phyloP scores from a whole-genome alignment of 768 basidiomycete genomes.

The Collybia sp. region DNA sequence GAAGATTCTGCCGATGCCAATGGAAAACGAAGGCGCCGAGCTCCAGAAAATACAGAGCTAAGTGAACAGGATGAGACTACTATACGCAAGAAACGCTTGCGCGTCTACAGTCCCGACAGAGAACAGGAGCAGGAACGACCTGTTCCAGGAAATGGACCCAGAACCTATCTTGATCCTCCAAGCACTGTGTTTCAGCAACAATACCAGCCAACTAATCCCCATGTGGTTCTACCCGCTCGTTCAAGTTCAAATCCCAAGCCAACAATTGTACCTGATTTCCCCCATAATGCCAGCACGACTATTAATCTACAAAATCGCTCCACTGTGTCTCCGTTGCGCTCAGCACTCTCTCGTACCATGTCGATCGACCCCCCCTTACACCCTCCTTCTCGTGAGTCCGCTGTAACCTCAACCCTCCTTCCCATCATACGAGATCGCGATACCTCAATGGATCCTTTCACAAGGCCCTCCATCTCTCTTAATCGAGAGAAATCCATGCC shows the following conservation, averaged over 20 bases:
- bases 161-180: slow-evolving; percentile 54
- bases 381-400: slow-evolving; percentile 31
- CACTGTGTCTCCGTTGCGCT: slow-evolving; percentile 40
- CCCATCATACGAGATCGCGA: slow-evolving; percentile 29
- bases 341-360: slow-evolving; percentile 53
- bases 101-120: slow-evolving; percentile 45
- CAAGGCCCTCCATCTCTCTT: slow-evolving; percentile 15
- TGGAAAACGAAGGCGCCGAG: slow-evolving; percentile 52
- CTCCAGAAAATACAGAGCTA: slow-evolving; percentile 22
- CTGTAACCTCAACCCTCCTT: slow-evolving; percentile 35
- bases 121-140: slow-evolving; percentile 21
- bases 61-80: slow-evolving; percentile 25
- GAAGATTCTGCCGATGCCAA: slow-evolving; percentile 41
- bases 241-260: slow-evolving; percentile 13
- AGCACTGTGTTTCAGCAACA: slow-evolving; percentile 33
- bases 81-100: slow-evolving; percentile 46
- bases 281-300: slow-evolving; percentile 19
- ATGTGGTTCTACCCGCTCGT: slow-evolving; percentile 8
- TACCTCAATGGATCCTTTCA: slow-evolving; percentile 30
- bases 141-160: slow-evolving; percentile 11
- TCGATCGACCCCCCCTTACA: slow-evolving; percentile 61
- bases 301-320: slow-evolving; percentile 16
- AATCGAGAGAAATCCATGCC: slow-evolving; percentile 43
- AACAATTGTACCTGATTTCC: slow-evolving; percentile 22
- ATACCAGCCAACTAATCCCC: slow-evolving; percentile 16